These are phyloP conservation scores for Starmerella apicola DNA, from an alignment of 805 yeast genomes.

Conservation along the genomic window DNA sequence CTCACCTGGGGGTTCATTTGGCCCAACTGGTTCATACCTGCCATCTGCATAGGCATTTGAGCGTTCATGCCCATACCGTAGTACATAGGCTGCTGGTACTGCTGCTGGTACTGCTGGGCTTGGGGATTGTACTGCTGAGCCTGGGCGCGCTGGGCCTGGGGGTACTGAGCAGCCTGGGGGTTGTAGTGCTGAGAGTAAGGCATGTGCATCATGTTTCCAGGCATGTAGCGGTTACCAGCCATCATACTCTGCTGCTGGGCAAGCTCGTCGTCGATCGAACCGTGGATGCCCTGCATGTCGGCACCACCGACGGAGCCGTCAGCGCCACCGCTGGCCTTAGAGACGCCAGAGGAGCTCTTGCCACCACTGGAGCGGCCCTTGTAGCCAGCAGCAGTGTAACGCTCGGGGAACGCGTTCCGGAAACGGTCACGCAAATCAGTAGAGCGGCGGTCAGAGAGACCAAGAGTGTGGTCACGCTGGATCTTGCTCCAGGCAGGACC, in stretches of 20 bases:
- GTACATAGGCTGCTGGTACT: constrained; percentile 17
- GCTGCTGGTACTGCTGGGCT: constrained; percentile 13
- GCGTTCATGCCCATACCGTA: constrained; percentile 19
- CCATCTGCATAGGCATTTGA: constrained; percentile 19
- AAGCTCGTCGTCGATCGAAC: constrained; percentile 21
- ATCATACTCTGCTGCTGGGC: constrained; percentile 20
- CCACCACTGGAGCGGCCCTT: constrained; percentile 26
- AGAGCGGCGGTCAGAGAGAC: constrained; percentile 31
- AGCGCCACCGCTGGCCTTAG: constrained; percentile 3
- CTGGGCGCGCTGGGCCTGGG: constrained; percentile 13
- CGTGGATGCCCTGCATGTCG: constrained; percentile 12
- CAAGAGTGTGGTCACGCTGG: constrained; percentile 31
- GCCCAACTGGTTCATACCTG: constrained; percentile 14
- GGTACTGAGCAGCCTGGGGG: constrained; percentile 20
- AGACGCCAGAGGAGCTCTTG: constrained; percentile 6
- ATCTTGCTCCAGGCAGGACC: constrained; percentile 38
- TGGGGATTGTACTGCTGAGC: constrained; percentile 17
- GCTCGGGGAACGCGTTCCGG: constrained; percentile 35
- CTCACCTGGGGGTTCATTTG: constrained; percentile 18
- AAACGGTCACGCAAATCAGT: constrained; percentile 35
- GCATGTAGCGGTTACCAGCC: constrained; percentile 18
- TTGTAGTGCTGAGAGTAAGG: constrained; percentile 18
- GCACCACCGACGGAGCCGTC: constrained; percentile 1
- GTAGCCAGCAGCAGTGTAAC: constrained; percentile 35
- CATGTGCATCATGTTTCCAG: constrained; percentile 19